Base-by-base conservation (phyloP, 805 yeast species). In the Barnettozyma sp. region DNA sequence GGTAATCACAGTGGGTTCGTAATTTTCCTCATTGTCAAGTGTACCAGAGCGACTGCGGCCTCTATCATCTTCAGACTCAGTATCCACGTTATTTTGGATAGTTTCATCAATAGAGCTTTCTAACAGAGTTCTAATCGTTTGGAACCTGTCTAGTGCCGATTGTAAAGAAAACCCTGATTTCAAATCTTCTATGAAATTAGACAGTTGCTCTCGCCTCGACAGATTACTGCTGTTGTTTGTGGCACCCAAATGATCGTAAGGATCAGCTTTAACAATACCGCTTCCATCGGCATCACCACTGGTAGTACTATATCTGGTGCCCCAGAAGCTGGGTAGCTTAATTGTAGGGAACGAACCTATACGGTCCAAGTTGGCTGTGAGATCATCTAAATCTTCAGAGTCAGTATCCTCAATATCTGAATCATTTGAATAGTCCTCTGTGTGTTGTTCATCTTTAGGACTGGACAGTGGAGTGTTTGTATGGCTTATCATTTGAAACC, bases 1-100 rank as follows among this genome's bases (percentile, higher is more conserved):
- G 10, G 60, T 64, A 12, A 75, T 72, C 0, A 76, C 79, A n/a
- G 59, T 66, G 1, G 82, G 81, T 43, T 73, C 82, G 5, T 73
- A 63, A 5, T 50, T 50, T 6, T 54, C 56, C 13, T 50, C 46
- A 21, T 17, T 39, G 7, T 19, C 39, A 5, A 52, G 55, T n/a
- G 48, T 41, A 17, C 13, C 47, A 36, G 13, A 35, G 13, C 51
- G 59, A 25, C n/a, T n/a, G n/a, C n/a, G n/a, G n/a, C n/a, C n/a
- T n/a, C n/a, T n/a, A n/a, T 73, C 78, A 19, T 71, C 79, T 11
- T 52, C 59, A 8, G 38, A 41, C 20, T 50, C 56, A 9, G 49
- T 42, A 30, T 52, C 58, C 13, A 47, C 52, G 23, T 46, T 52
- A 28, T 50, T 55, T 27, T 55, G 58, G 5, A 56, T 53, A 1